These are phyloP conservation scores for Exophiala calicioides DNA, from an alignment of 2,329 filamentous ascomycete species.

Conservation along the genomic window DNA sequence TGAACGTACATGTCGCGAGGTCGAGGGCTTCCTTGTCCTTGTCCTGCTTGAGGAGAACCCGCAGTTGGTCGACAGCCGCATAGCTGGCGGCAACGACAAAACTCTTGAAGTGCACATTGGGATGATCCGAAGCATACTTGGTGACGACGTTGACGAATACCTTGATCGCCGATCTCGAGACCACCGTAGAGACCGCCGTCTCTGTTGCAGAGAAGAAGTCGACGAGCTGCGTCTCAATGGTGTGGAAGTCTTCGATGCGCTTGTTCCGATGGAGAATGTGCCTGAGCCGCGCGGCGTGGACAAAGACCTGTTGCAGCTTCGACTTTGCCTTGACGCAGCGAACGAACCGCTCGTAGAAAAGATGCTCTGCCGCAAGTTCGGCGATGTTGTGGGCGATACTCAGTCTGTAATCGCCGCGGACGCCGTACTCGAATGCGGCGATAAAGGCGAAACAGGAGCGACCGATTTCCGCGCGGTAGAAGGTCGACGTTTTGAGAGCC, in stretches of 20 bases:
- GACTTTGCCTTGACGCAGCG: constrained; percentile 36
- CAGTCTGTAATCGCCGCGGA: constrained; percentile 39
- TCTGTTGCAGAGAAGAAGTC: constrained; percentile 36
- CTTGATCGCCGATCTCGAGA: constrained; percentile 29
- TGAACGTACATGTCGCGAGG: constrained; percentile 28
- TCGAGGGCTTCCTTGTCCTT: constrained; percentile 18
- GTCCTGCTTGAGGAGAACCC: constrained; percentile 11
- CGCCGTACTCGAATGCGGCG: constrained; percentile 46
- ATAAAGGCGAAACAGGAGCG: constrained; percentile 47
- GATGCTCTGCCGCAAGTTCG: constrained; percentile 46
- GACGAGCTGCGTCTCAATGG: constrained; percentile 39
- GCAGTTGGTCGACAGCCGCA: constrained; percentile 14
- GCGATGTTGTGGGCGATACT: constrained; percentile 45
- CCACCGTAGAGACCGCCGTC: constrained; percentile 30
- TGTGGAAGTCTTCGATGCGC: constrained; percentile 34
- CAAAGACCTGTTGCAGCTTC: constrained; percentile 38
- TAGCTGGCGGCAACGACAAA: constrained; percentile 14
- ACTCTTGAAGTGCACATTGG: constrained; percentile 15
- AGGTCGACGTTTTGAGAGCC: constrained; percentile 28
- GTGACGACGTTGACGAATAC: constrained; percentile 30
- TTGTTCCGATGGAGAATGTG: constrained; percentile 37
- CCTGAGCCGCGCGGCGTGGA: constrained; percentile 36
- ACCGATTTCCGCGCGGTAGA: constrained; percentile 32
- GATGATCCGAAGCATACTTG: constrained; percentile 35
- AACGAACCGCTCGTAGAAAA: constrained; percentile 44